Evolutionary conservation across 176 grass and related monocot species (phyloP).

Genomic region (Hsuehochloa calcarea): DNA sequence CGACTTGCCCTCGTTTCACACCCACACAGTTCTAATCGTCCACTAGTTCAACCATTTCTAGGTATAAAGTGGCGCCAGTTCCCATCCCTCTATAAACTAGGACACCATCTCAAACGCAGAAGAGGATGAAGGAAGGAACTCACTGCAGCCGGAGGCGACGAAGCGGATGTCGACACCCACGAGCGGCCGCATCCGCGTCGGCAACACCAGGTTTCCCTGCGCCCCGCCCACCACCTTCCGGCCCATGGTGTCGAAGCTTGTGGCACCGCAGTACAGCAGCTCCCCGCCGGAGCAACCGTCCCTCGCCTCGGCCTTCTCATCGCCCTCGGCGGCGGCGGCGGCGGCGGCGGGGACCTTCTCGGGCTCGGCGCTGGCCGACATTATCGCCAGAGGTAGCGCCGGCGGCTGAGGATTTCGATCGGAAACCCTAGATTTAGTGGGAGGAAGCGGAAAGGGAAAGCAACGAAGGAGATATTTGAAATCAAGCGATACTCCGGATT

Average conservation of each 20-base stretch:
- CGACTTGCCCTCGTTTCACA: not conserved
- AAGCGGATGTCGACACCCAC: slow-evolving; percentile 80
- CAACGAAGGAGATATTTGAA: slow-evolving; percentile 32
- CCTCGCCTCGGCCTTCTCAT: slow-evolving; percentile 42
- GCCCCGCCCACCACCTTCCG: slow-evolving; percentile 44
- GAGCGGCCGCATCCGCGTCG: slow-evolving; percentile 73
- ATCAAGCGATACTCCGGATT: slow-evolving; percentile 16
- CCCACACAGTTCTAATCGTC: not conserved
- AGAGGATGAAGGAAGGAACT: slow-evolving; percentile 22
- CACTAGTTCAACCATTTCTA: not conserved
- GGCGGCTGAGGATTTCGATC: slow-evolving; percentile 38
- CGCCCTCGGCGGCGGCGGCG: not conserved
- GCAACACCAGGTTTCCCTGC: slow-evolving; percentile 65
- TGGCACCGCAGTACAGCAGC: slow-evolving; percentile 84
- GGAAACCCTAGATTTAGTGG: slow-evolving; percentile 57
- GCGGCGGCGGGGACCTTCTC: slow-evolving; percentile 33
- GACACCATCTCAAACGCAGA: not conserved
- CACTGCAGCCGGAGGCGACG: slow-evolving; percentile 85
- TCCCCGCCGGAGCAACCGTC: slow-evolving; percentile 43
- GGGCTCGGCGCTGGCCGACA: slow-evolving; percentile 50
- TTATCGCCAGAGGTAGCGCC: slow-evolving; percentile 33
- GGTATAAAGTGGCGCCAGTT: not conserved
- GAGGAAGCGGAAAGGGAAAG: slow-evolving; percentile 36
- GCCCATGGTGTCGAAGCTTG: slow-evolving; percentile 67
- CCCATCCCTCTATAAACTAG: not conserved